Percentiles rank a stretch among this genome's conserved stretches.
phyloP scores from a whole-genome alignment of 176 grass and related monocot species.

The Carex myosuroides region DNA sequence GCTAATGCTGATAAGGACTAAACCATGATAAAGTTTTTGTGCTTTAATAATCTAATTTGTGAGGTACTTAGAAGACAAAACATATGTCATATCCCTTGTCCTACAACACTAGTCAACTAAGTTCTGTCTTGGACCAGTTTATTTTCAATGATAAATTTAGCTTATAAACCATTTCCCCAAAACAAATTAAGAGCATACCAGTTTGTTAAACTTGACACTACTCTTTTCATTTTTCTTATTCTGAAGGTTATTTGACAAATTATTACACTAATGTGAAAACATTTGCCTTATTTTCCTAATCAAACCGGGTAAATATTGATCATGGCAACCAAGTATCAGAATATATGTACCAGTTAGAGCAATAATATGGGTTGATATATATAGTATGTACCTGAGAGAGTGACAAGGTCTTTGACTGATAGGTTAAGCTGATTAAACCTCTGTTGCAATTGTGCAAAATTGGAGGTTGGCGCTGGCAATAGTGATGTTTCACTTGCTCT shows the following conservation, averaged over 20 bases:
- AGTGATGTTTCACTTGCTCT: slow-evolving; percentile 48
- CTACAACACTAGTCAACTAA: background rate
- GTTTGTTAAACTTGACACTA: background rate
- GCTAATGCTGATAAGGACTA: slow-evolving; percentile 10
- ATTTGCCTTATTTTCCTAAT: background rate
- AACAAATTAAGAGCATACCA: background rate
- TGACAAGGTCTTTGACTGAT: slow-evolving; percentile 63
- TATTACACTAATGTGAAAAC: background rate
- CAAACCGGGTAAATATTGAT: background rate
- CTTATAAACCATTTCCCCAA: background rate
- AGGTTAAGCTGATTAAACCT: slow-evolving; percentile 68
- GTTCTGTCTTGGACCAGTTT: slow-evolving; percentile 12
- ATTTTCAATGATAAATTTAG: background rate
- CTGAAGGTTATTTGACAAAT: background rate
- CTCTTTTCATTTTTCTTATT: background rate
- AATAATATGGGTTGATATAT: background rate
- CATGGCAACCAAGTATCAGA: background rate
- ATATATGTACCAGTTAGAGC: background rate
- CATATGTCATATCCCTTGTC: slow-evolving; percentile 8
- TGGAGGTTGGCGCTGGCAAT: slow-evolving; percentile 54
- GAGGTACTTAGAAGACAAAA: background rate
- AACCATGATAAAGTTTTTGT: background rate
- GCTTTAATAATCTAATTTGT: slow-evolving; percentile 10
- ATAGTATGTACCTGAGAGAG: slow-evolving; percentile 43
- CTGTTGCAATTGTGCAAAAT: slow-evolving; percentile 73